Evolutionary conservation across 805 yeast genomes (phyloP).

Genomic region (Suhomyces vadensis): DNA sequence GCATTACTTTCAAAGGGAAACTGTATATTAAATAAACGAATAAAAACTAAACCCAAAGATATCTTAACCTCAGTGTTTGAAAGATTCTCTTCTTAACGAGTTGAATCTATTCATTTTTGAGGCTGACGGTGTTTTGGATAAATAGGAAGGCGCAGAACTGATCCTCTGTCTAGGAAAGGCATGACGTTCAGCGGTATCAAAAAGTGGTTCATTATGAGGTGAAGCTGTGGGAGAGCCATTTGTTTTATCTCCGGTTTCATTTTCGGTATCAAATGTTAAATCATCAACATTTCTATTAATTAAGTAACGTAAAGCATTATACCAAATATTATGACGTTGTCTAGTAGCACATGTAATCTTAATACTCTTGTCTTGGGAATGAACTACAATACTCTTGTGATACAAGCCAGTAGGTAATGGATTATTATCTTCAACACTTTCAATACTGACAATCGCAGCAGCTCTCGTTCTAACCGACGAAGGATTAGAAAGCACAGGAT

Average conservation of each 20-base stretch:
- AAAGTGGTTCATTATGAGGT: slow-evolving; percentile 7
- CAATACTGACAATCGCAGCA: slow-evolving; percentile 75
- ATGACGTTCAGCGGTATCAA: slow-evolving; percentile 17
- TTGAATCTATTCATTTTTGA: slow-evolving; percentile 11
- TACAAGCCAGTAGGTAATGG: slow-evolving; percentile 88
- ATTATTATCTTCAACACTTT: slow-evolving; percentile 78
- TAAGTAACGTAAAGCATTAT: slow-evolving; percentile 74
- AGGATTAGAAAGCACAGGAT: slow-evolving; percentile 74
- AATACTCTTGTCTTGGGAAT: slow-evolving; percentile 62
- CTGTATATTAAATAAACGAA: too few species aligned
- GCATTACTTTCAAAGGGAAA: too few species aligned
- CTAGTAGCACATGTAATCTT: slow-evolving; percentile 86
- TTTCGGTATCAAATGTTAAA: slow-evolving; percentile 44
- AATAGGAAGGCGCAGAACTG: slow-evolving; percentile 13
- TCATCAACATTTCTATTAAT: slow-evolving; percentile 66
- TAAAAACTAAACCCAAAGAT: too few species aligned
- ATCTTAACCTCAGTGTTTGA: too few species aligned
- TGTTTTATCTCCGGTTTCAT: slow-evolving; percentile 17
- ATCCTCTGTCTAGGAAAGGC: slow-evolving; percentile 17
- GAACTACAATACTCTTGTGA: slow-evolving; percentile 79
- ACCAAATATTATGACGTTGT: slow-evolving; percentile 90
- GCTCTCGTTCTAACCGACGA: slow-evolving; percentile 69
- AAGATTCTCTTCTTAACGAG: slow-evolving; percentile 6
- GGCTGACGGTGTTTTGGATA: slow-evolving; percentile 8
- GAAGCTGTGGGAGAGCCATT: slow-evolving; percentile 13